These are phyloP conservation scores for Fraxinus sp. DNA, from an alignment of 305 asterid genomes.

Conservation along the genomic window DNA sequence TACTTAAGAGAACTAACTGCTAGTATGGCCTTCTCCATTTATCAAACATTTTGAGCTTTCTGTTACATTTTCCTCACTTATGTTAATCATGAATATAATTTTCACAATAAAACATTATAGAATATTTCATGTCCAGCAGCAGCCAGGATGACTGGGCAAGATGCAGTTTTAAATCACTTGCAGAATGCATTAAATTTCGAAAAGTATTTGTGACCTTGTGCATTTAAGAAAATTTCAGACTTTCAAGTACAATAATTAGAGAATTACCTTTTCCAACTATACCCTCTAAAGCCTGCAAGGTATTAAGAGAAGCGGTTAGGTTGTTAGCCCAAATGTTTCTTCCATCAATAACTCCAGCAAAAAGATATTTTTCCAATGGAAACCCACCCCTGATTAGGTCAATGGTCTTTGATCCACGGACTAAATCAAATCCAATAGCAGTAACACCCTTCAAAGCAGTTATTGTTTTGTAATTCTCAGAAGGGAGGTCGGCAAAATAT, in stretches of 20 bases:
- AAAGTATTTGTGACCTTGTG: not conserved
- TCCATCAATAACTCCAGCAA: conserved; percentile 71
- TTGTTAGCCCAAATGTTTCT: conserved; percentile 71
- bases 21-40: not conserved
- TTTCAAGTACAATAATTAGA: not conserved
- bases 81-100: not conserved
- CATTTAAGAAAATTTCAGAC: not conserved
- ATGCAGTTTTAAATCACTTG: not conserved
- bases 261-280: conserved; percentile 53
- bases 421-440: conserved; percentile 61
- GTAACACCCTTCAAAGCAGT: conserved; percentile 49
- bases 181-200: not conserved
- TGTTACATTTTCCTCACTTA: not conserved
- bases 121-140: not conserved
- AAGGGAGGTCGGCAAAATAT: conserved; percentile 58
- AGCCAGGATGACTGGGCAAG: not conserved
- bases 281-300: conserved; percentile 43
- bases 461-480: conserved; percentile 46
- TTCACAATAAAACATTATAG: not conserved
- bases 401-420: conserved; percentile 53
- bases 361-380: conserved; percentile 54
- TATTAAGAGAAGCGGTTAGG: conserved; percentile 51
- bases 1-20: not conserved
- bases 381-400: conserved; percentile 47
- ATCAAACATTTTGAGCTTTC: not conserved